Base-by-base conservation (phyloP, 2,329 filamentous ascomycete species). In the Parastagonospora avenae region DNA sequence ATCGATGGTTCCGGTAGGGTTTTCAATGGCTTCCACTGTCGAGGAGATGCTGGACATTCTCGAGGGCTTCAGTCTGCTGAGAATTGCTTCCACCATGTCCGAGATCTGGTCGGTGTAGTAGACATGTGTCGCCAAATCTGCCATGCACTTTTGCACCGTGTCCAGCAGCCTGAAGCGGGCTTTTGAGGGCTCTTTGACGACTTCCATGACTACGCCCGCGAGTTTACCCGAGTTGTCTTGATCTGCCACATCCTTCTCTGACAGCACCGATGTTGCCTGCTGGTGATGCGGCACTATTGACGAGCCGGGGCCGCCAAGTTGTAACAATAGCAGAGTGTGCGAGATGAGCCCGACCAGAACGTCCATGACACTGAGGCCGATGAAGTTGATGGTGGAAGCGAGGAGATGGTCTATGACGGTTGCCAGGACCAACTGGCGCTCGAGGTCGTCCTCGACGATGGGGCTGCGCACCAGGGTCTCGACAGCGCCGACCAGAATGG, bases 31-130 rank as follows among this genome's bases (percentile, higher is more conserved):
- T 29, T 78, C 76, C 4, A 77, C 77, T 11, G 74, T 67, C 37
- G 72, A 73, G 4, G 79, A 67, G 11, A 78, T 70, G 12, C 77
- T 76, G 2, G 80, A 76, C 33, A 65, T 60, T 14, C 72, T 67
- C 9, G 79, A 77, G 2, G 92, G 90, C 72, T 90, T 94, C 28
- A 97, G 80, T 15, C 91, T 87, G 28, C 84, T 77, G 12, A 97
- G 77, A 38, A 97, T 87, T 0, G 91, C 86, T 15, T 86, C 83
- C 44, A 97, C 86, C 91, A 97, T 97, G 73, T 99, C 94, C 1
- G 90, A 87, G 48, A 97, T 91, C 73, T 99, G 94, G 63, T 97
- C 93, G 1, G 90, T 90, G 71, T 99, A 99, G 77, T 99, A 99
- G 29, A 97, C 87, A 68, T 99, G 94, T 0, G 91, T 96, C 2